These are phyloP conservation scores for Rutstroemia sp. DNA, from an alignment of 2,329 filamentous ascomycete species.

Conservation along the genomic window DNA sequence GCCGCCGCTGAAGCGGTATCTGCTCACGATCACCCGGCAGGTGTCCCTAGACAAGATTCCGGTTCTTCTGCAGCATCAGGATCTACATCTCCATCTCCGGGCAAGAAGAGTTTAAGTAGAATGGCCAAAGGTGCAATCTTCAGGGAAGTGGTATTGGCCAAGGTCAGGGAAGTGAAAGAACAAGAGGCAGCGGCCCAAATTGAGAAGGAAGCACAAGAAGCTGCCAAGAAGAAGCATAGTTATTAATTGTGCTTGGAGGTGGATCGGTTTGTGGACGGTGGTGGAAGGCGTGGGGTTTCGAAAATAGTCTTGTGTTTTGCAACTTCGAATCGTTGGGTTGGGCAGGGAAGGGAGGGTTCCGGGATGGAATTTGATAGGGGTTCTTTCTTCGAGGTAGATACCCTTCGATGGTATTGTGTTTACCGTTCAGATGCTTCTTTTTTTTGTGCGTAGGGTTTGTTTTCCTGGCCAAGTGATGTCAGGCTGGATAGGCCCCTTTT, in stretches of 20 bases:
- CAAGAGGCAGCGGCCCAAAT: conserved; percentile 71
- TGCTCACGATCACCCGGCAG: conserved; percentile 42
- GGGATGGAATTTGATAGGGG: background rate
- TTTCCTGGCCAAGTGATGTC: background rate
- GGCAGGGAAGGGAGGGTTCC: background rate
- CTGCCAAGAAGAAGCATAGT: conserved; percentile 22
- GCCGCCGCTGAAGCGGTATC: conserved; percentile 48
- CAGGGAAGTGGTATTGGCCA: conserved; percentile 87
- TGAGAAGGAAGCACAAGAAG: conserved; percentile 32
- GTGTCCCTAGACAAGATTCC: conserved; percentile 12
- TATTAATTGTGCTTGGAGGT: background rate
- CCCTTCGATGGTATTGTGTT: conserved; percentile 3
- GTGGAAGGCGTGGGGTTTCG: background rate
- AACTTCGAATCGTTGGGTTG: background rate
- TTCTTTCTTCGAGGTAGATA: conserved; percentile 4
- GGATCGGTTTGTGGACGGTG: too few species aligned
- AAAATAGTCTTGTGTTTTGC: background rate
- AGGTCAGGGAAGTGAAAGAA: conserved; percentile 83
- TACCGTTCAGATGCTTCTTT: conserved; percentile 1
- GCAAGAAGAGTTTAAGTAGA: conserved; percentile 38
- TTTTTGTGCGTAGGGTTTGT: background rate
- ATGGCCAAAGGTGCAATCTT: conserved; percentile 68
- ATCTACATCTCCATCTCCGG: conserved; percentile 10
- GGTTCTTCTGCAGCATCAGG: conserved; percentile 11
- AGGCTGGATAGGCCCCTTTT: background rate